Percentiles rank a stretch among this genome's conserved stretches.
Evolutionary conservation across 345 rosid species (phyloP).

Genomic region (Bruguiera sexangula): DNA sequence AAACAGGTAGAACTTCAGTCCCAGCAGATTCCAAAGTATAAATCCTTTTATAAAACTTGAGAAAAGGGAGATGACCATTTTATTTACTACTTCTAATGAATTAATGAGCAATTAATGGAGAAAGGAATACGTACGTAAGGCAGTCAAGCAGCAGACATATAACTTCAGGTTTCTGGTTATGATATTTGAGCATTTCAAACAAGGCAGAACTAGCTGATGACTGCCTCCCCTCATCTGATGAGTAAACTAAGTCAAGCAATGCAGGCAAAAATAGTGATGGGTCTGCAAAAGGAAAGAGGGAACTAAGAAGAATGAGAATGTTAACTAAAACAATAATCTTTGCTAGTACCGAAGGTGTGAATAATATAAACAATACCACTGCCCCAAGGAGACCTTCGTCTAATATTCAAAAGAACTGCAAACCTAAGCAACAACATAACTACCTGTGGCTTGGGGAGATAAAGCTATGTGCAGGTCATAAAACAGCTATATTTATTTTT

Average conservation of each 20-base stretch:
- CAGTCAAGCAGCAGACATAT: constrained; percentile 68
- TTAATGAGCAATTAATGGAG: neutral
- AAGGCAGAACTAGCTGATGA: constrained; percentile 52
- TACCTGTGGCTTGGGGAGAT: no score
- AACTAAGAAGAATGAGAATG: constrained; percentile 10
- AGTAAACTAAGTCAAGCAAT: constrained; percentile 49
- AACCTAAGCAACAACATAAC: no score
- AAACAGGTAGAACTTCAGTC: neutral
- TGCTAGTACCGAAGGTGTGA: neutral
- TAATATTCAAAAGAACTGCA: no score
- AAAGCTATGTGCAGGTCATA: no score
- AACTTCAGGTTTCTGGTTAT: constrained; percentile 56
- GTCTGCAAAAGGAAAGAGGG: constrained; percentile 43
- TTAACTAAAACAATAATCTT: constrained; percentile 8
- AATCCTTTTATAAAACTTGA: neutral
- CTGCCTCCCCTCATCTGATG: constrained; percentile 43
- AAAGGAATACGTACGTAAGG: constrained; percentile 54
- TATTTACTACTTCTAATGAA: neutral
- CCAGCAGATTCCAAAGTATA: neutral
- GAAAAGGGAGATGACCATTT: neutral
- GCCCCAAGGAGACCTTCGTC: no score
- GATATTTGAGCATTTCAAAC: constrained; percentile 54
- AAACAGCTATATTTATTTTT: no score
- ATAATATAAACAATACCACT: no score
- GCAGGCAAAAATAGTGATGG: constrained; percentile 65